Base-by-base conservation (phyloP, 352 stramenopile genomes). In the Bremia lactucae region DNA sequence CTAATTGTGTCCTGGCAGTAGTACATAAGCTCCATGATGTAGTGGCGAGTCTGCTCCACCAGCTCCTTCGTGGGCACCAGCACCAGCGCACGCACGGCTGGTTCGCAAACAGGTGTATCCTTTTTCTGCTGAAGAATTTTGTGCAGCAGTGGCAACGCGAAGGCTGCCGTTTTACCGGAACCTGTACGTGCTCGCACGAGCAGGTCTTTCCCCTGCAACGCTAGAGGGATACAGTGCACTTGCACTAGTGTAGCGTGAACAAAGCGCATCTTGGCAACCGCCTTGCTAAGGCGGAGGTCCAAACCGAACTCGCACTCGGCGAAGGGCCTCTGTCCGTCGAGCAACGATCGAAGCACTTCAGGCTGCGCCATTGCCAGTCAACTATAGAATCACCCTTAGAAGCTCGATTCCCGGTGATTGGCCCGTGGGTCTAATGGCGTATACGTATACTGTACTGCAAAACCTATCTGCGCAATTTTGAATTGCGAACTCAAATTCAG, bases 61-160 rank as follows among this genome's bases (percentile, higher is more conserved):
- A 99, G 74, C 71, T 99, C 96, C 49, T 96, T 86, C 6, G 96
- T 98, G 4, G 96, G 96, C 42, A 98, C 94, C 24, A 99, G 73
- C 45, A 99, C 85, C 4, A 99, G 72, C 18, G 79, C 87, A 33
- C 80, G 79, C 22, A 89, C 66, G 0, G 57, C 62, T 6, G 68
- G 62, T 28, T 79, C 63, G 5, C 48, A 42, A 2, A 39, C 44
- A 14, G 48, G 56, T 19, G 67, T 49, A 40, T 88, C 58, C 44
- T 81, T 49, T 49, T 95, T 95, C 41, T 70, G 65, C 51, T 78
- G 59, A 40, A 97, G 53, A 14, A 97, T 74, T 64, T 96, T 96
- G 60, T 97, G 87, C 42, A 97, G 52, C 20, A 96, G 50, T 16
- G 91, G 91, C 43, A 97, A 54, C 42, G 83, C 83, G 47, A 94